Percentiles rank a stretch among this genome's conserved stretches.
Conservation (phyloP, 1,139 yeast genomes). For the Casaregolazyma lundiana region DNA sequence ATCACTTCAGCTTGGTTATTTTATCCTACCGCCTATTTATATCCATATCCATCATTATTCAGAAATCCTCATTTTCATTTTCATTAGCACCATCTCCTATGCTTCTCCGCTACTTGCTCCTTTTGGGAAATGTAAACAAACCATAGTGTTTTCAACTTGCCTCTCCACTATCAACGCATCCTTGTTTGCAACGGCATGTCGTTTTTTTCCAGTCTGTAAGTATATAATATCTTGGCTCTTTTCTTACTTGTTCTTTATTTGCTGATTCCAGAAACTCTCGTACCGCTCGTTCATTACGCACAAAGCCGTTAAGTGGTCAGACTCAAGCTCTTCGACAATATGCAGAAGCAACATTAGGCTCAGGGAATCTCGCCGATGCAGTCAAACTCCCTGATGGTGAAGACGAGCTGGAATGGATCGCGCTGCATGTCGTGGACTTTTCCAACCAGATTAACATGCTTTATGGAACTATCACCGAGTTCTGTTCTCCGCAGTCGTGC, state of each 20-base stretch:
- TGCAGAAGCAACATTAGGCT: slow-evolving; percentile 92
- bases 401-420: slow-evolving; percentile 90
- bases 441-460: slow-evolving; percentile 95
- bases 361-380: slow-evolving; percentile 87
- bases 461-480: slow-evolving; percentile 92
- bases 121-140: slow-evolving; percentile 12
- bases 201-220: slow-evolving; percentile 23
- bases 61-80: not conserved
- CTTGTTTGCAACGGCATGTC: slow-evolving; percentile 16
- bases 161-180: slow-evolving; percentile 3
- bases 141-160: not conserved
- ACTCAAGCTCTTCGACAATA: slow-evolving; percentile 51
- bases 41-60: no score
- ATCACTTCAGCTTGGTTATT: no score
- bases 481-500: slow-evolving; percentile 88
- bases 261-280: slow-evolving; percentile 21
- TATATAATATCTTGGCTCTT: not conserved
- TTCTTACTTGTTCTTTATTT: not conserved
- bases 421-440: slow-evolving; percentile 72
- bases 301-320: slow-evolving; percentile 22
- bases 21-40: no score
- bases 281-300: slow-evolving; percentile 28
- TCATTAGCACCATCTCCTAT: not conserved
- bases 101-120: not conserved
- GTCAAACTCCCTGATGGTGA: slow-evolving; percentile 93